Conservation (phyloP, 768 basidiomycete species). For the Rhodotorula toruloides region DNA sequence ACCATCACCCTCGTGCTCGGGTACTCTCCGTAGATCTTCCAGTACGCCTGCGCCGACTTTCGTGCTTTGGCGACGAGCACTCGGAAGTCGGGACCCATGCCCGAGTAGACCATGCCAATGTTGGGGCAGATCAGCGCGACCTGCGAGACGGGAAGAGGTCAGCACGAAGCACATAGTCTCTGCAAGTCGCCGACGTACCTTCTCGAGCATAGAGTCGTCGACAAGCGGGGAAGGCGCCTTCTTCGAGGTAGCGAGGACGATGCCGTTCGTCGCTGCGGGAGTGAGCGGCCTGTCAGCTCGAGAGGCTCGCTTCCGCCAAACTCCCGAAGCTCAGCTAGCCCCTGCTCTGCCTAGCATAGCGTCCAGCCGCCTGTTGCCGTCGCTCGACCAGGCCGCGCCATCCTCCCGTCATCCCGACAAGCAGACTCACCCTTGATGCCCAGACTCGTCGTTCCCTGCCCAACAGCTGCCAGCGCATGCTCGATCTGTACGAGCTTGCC, state of each 20-base stretch:
- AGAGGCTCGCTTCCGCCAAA: no score
- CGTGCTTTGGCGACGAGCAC: slow-evolving; percentile 88
- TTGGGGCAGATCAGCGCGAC: slow-evolving; percentile 89
- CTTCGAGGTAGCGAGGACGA: slow-evolving; percentile 99
- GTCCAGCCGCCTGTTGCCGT: neutral
- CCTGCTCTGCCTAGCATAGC: neutral
- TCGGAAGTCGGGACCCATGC: slow-evolving; percentile 98
- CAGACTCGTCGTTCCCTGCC: slow-evolving; percentile 80
- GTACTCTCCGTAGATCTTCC: slow-evolving; percentile 99
- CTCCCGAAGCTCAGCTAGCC: no score
- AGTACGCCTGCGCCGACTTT: slow-evolving; percentile 97
- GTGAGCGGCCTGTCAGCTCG: neutral
- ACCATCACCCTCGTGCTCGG: slow-evolving; percentile 93
- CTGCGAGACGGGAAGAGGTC: neutral
- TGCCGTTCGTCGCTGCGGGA: slow-evolving; percentile 83
- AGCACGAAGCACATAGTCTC: neutral
- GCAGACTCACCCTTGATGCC: slow-evolving; percentile 83
- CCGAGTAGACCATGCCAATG: slow-evolving; percentile 98
- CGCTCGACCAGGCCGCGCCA: neutral
- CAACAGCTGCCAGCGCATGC: slow-evolving; percentile 94
- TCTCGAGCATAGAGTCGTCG: slow-evolving; percentile 96
- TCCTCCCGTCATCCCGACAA: neutral
- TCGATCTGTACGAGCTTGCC: slow-evolving; percentile 90
- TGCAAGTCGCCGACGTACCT: slow-evolving; percentile 45
- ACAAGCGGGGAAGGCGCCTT: slow-evolving; percentile 96